Evolutionary conservation across 2,329 filamentous ascomycete species (phyloP).

Genomic region (Rhynchosporium agropyri): DNA sequence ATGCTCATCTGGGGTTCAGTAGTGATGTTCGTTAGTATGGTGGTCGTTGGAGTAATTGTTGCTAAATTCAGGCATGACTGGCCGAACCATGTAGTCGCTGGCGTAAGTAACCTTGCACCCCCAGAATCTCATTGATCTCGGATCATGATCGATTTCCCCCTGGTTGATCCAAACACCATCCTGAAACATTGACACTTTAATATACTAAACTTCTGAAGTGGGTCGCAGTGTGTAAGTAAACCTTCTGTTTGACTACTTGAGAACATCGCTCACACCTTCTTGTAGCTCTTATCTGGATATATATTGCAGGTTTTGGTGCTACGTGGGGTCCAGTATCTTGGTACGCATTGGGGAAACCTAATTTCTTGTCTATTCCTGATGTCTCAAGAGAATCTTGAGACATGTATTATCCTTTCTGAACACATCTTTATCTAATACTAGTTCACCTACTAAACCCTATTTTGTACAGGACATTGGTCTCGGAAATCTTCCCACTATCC

Average conservation of each 20-base stretch:
- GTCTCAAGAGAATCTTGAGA: conserved; percentile 18
- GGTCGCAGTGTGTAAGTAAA: conserved; percentile 36
- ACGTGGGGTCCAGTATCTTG: conserved; percentile 29
- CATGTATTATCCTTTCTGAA: background rate
- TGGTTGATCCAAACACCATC: too few species aligned
- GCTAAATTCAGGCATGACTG: conserved; percentile 49
- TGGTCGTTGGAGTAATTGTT: conserved; percentile 68
- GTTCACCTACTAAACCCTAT: too few species aligned
- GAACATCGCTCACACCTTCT: too few species aligned
- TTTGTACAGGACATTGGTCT: conserved; percentile 17
- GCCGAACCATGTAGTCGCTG: conserved; percentile 43
- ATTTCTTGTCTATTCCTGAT: background rate
- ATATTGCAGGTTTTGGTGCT: conserved; percentile 37
- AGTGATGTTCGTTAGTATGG: conserved; percentile 62
- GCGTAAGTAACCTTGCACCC: conserved; percentile 13
- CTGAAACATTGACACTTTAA: too few species aligned
- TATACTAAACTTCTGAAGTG: conserved; percentile 28
- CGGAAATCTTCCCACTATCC: conserved; percentile 42
- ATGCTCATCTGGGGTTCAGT: conserved; percentile 64
- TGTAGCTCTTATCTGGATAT: conserved; percentile 42
- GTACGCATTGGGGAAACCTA: background rate
- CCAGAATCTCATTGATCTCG: too few species aligned
- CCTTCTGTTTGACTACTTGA: too few species aligned
- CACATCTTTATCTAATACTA: too few species aligned
- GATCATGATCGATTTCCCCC: too few species aligned